phyloP scores from a whole-genome alignment of 2,329 filamentous ascomycete species.

The Aspergillus novoparasiticus region DNA sequence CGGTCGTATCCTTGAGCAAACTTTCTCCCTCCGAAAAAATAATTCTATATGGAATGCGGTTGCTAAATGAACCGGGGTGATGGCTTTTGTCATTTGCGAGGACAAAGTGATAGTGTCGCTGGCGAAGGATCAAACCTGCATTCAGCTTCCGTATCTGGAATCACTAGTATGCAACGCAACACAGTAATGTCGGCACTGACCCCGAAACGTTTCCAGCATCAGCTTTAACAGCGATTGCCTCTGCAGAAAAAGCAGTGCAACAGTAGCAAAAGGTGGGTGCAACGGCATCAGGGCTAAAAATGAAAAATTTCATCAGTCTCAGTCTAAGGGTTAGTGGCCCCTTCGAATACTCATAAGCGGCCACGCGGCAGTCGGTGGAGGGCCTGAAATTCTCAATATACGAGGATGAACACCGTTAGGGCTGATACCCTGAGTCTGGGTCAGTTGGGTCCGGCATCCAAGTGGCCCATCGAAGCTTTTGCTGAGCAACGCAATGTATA shows the following conservation, averaged over 20 bases:
- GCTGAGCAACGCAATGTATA: background rate
- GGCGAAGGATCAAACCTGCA: background rate
- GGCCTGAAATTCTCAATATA: background rate
- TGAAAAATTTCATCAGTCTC: background rate
- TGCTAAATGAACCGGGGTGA: background rate
- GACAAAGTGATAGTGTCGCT: background rate
- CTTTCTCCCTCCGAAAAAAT: background rate
- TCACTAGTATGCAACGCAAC: background rate
- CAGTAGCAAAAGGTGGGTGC: background rate
- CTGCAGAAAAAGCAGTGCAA: background rate
- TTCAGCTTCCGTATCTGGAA: background rate
- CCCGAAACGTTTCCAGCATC: background rate
- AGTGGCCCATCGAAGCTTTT: background rate
- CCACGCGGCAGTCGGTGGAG: background rate
- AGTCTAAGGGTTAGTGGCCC: background rate
- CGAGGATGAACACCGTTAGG: background rate
- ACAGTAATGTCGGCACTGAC: background rate
- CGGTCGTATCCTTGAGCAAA: background rate
- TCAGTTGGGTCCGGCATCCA: background rate
- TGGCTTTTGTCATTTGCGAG: background rate
- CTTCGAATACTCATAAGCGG: background rate
- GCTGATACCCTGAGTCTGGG: background rate
- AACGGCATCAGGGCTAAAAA: background rate
- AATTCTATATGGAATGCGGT: background rate
- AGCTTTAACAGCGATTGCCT: background rate